These are phyloP conservation scores for Cryptococcus wingfieldii DNA, from an alignment of 1,284 basidiomycete genomes.

Conservation along the genomic window DNA sequence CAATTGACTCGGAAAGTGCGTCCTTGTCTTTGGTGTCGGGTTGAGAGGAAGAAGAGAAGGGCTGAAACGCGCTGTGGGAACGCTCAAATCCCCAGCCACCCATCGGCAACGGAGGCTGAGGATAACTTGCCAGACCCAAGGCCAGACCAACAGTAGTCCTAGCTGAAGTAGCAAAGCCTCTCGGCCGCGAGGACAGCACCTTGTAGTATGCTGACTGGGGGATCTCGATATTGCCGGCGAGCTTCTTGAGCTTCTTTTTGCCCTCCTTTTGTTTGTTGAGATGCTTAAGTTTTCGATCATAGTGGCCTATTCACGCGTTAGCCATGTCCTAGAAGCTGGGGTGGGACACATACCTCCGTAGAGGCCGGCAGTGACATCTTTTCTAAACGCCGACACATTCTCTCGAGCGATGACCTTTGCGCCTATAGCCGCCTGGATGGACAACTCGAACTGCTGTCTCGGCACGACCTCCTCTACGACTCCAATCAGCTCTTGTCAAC, in stretches of 20 bases:
- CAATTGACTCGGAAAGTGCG: background rate
- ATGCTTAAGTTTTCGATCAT: constrained; percentile 86
- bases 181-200: constrained; percentile 59
- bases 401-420: constrained; percentile 84
- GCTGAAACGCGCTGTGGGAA: background rate
- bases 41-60: too few species aligned
- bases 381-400: constrained; percentile 75
- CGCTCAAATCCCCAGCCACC: too few species aligned
- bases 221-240: constrained; percentile 75
- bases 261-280: constrained; percentile 89
- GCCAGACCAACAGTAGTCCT: too few species aligned
- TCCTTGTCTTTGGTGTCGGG: too few species aligned
- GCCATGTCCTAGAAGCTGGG: background rate
- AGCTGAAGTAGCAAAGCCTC: background rate
- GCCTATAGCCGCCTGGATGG: constrained; percentile 75
- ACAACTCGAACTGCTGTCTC: constrained; percentile 87
- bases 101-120: too few species aligned
- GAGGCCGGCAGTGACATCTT: constrained; percentile 91
- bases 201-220: constrained; percentile 89
- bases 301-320: constrained; percentile 57
- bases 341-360: constrained; percentile 65
- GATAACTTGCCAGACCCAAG: too few species aligned
- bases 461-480: constrained; percentile 78
- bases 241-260: constrained; percentile 75
- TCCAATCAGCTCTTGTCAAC: background rate